These are phyloP conservation scores for Cicer pinnatifidum DNA, from an alignment of 306 rosid species.

Conservation along the genomic window DNA sequence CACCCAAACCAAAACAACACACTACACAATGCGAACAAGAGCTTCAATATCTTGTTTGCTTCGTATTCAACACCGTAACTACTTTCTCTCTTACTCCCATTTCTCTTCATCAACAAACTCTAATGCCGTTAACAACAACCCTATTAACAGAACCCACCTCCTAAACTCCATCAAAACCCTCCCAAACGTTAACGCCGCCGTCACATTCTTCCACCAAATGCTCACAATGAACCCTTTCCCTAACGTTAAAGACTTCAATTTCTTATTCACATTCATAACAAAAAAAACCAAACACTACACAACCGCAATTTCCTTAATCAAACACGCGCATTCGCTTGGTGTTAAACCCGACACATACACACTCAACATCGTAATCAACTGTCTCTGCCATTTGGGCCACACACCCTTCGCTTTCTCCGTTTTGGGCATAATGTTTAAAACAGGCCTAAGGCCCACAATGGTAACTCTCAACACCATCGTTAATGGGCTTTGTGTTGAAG, in stretches of 20 bases:
- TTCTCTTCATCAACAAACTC: slow-evolving; percentile 4
- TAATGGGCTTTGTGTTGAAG: slow-evolving; percentile 44
- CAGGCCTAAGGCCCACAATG: slow-evolving; percentile 28
- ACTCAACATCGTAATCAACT: slow-evolving; percentile 44
- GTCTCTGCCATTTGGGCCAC: slow-evolving; percentile 36
- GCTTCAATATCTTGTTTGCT: not conserved
- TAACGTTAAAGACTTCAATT: slow-evolving; percentile 34
- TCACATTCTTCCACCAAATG: slow-evolving; percentile 48
- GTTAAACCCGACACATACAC: slow-evolving; percentile 23
- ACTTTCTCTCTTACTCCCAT: not conserved
- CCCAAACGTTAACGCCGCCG: slow-evolving; percentile 29
- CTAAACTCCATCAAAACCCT: slow-evolving; percentile 32
- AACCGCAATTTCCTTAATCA: slow-evolving; percentile 28
- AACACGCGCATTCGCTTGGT: slow-evolving; percentile 21
- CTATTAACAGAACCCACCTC: not conserved
- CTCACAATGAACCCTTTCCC: slow-evolving; percentile 41
- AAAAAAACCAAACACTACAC: slow-evolving; percentile 41
- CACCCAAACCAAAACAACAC: not conserved
- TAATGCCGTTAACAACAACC: not conserved
- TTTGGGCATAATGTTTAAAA: slow-evolving; percentile 39
- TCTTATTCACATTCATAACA: slow-evolving; percentile 37
- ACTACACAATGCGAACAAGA: not conserved
- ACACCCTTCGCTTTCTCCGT: slow-evolving; percentile 37
- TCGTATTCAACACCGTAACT: not conserved
- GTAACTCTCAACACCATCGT: slow-evolving; percentile 35